Evolutionary conservation across 441 rosid genomes (phyloP), one percentile per base, ranked within the genome.

Genomic region (Isatis lusitanica): DNA sequence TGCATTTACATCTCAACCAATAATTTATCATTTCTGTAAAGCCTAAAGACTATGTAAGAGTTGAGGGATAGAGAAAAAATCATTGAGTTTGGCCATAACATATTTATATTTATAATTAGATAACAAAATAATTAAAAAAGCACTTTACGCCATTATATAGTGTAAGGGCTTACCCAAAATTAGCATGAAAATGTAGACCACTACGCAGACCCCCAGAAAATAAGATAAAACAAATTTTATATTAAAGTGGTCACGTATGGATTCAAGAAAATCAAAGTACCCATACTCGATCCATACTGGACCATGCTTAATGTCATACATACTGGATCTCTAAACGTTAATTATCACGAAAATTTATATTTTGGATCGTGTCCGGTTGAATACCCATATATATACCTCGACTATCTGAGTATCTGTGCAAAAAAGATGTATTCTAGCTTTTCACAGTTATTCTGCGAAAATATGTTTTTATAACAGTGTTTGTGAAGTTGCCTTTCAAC

Each of bases 111-210:
- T 52, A 83, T 82, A 80, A 82, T 79, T 68, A 80, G 52, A 51
- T 51, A 66, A 60, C 66, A 53, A 28, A 53, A 30, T 7, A 72
- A 2, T 4, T 5, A 46, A 82, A 78, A 78, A 50, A 42, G 35
- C 63, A 62, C 53, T 80, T 80, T 75, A 67, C 66, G 76, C 63
- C 79, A 81, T 80, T 76, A 63, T 83, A 82, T 78, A 50, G 46
- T 75, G 3, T 26, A 80, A 82, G 80, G 75, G 73, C 74, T 76
- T 80, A 73, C 82, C 83, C 83, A 73, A 83, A 80, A 67, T 80
- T 83, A 83, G 76, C 83, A 83, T 78, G 83, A 83, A 79, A 81
- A 64, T 90, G 93, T 83, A 87, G 90, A 88, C 94, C 92, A 90
- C 24, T 76, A 83, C 15, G 85, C 84, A 87, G 85, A 87, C 90